Conservation (phyloP, 2,329 filamentous ascomycete species). For the Sporothrix curviconia region DNA sequence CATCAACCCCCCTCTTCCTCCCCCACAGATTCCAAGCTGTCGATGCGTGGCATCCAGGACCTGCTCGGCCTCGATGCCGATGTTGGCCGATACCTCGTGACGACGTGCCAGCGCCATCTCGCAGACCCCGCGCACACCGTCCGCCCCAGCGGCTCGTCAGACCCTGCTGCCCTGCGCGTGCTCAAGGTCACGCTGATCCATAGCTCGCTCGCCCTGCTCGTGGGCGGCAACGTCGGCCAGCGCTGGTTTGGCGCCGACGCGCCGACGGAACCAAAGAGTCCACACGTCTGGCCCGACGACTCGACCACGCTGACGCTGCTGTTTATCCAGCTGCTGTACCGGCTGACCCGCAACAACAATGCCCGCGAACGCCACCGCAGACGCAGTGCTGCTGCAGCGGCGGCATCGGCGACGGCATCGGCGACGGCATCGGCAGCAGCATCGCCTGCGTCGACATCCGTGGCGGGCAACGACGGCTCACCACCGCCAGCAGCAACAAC, state of each 20-base stretch:
- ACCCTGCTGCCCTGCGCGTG: conserved; percentile 12
- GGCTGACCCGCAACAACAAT: conserved; percentile 10
- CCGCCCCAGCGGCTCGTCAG: conserved; percentile 5
- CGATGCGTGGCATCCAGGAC: conserved; percentile 8
- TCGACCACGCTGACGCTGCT: conserved; percentile 16
- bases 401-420: too few species aligned
- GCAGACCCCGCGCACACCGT: conserved; percentile 9
- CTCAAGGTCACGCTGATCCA: conserved; percentile 16
- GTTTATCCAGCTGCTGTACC: conserved; percentile 19
- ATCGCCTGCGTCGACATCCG: too few species aligned
- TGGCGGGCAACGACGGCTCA: too few species aligned
- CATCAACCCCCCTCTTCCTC: too few species aligned
- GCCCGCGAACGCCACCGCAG: conserved; percentile 7
- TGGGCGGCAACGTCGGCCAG: not conserved
- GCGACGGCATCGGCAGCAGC: too few species aligned
- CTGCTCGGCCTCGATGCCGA: conserved; percentile 11
- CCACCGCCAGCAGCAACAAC: too few species aligned
- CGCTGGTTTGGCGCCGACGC: conserved; percentile 13
- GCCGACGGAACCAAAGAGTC: not conserved
- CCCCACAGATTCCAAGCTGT: conserved; percentile 6
- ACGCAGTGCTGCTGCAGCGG: not conserved
- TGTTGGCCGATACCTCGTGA: not conserved
- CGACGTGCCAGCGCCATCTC: conserved; percentile 11
- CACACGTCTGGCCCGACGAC: conserved; percentile 17
- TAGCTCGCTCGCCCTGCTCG: conserved; percentile 13